Evolutionary conservation across 2,329 filamentous ascomycete genomes (phyloP), one percentile per base, ranked within the genome.

Genomic region (Microcyclospora pomicola): DNA sequence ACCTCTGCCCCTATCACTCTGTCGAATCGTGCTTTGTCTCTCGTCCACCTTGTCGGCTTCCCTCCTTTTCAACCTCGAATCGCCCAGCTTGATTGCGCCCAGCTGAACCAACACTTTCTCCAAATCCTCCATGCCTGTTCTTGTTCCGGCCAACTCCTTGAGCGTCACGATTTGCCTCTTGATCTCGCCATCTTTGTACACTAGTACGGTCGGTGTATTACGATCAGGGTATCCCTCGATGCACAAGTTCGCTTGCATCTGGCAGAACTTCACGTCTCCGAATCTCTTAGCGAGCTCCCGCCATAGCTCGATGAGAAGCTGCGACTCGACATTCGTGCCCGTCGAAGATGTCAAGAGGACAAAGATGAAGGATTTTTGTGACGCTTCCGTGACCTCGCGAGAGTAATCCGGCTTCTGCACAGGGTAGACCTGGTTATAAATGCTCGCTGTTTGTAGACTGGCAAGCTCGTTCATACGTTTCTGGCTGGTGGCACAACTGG

Each of bases 261-360:
- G 84, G 59, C 88, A 96, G 62, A 98, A 98, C 64, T 98, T 98
- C 59, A 98, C 68, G 47, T 98, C 88, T 14, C 86, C 85, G 55
- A 86, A 98, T 53, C 88, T 85, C 42, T 63, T 65, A 1, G 91
- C 88, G 31, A 91, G 72, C 53, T 86, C 77, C 28, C 80, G 71
- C 87, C 88, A 98, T 14, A 95, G 68, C 55, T 93, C 82, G 1
- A 79, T 77, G 50, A 96, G 63, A 3, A 95, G 68, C 42, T 82
- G 73, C 3, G 86, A 93, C 62, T 96, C 87, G 27, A 80, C 72
- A 53, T 95, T 95, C 37, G 75, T 82, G 35, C 82, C 80, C 42
- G 77, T 66, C 0, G 82, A 73, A 4, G 82, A 85, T 6, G 80
- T 88, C 36, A 96, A 69, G 49, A 94, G 80, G 35, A 96, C 85